Conservation (phyloP, 1,284 basidiomycete species). For the Heterobasidion occidentale region DNA sequence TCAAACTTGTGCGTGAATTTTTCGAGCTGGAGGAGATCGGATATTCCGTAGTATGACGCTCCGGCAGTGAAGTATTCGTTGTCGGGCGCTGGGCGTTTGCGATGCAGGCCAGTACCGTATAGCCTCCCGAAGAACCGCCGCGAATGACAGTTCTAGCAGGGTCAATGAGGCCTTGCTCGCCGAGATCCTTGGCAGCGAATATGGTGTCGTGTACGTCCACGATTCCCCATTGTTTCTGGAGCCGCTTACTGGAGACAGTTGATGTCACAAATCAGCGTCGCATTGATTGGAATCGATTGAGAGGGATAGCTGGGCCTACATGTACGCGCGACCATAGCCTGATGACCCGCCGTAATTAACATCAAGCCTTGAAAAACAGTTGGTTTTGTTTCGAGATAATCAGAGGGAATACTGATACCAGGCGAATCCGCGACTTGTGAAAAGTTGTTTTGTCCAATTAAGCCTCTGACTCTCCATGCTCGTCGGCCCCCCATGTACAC, state of each 20-base stretch:
- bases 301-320: slow-evolving; percentile 21
- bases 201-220: slow-evolving; percentile 60
- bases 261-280: neutral
- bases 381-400: neutral
- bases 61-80: slow-evolving; percentile 29
- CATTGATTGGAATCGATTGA: neutral
- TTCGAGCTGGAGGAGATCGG: slow-evolving; percentile 33
- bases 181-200: slow-evolving; percentile 39
- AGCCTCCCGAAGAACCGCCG: slow-evolving; percentile 45
- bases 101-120: slow-evolving; percentile 36
- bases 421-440: slow-evolving; percentile 59
- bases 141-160: slow-evolving; percentile 47
- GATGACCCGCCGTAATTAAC: slow-evolving; percentile 69
- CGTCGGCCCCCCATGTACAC: slow-evolving; percentile 66
- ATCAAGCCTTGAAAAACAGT: slow-evolving; percentile 37
- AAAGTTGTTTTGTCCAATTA: slow-evolving; percentile 47
- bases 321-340: slow-evolving; percentile 54
- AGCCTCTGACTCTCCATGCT: slow-evolving; percentile 34
- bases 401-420: slow-evolving; percentile 30
- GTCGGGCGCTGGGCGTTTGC: slow-evolving; percentile 13
- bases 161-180: slow-evolving; percentile 43
- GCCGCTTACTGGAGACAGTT: slow-evolving; percentile 35
- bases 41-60: slow-evolving; percentile 36
- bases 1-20: slow-evolving; percentile 50
- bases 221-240: slow-evolving; percentile 59